Conservation (phyloP, 23 red algal genomes). For the Gracilaria gracilis region DNA sequence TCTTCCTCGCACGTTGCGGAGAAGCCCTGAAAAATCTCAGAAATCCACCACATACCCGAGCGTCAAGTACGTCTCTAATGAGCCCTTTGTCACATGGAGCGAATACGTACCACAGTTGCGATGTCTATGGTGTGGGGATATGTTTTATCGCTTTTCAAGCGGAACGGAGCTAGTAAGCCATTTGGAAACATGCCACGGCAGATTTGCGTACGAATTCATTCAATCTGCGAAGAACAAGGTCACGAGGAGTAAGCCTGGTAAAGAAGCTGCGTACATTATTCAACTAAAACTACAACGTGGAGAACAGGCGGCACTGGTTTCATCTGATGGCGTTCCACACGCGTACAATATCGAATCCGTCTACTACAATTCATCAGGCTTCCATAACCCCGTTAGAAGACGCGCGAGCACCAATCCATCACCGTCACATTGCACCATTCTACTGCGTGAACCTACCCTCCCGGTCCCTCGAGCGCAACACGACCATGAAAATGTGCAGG, state of each 20-base stretch:
- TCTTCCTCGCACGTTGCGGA: slow-evolving; percentile 45
- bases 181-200: slow-evolving; percentile 42
- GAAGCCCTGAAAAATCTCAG: not conserved
- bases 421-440: not conserved
- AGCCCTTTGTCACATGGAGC: slow-evolving; percentile 27
- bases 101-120: slow-evolving; percentile 3
- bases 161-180: slow-evolving; percentile 31
- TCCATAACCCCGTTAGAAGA: not conserved
- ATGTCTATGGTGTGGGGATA: slow-evolving; percentile 47
- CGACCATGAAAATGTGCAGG: not conserved
- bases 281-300: slow-evolving; percentile 11
- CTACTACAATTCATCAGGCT: not conserved
- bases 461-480: not conserved
- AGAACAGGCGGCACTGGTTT: not conserved
- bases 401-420: slow-evolving; percentile 1
- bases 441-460: not conserved
- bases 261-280: not conserved
- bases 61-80: slow-evolving; percentile 19
- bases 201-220: slow-evolving; percentile 25
- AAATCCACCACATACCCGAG: slow-evolving; percentile 4
- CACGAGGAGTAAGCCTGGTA: not conserved
- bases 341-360: slow-evolving; percentile 1
- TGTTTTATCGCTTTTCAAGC: slow-evolving; percentile 56
- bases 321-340: not conserved
- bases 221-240: not conserved